Base-by-base conservation (phyloP, 2,329 filamentous ascomycete genomes). In the Ploettnerulaceae sp. region DNA sequence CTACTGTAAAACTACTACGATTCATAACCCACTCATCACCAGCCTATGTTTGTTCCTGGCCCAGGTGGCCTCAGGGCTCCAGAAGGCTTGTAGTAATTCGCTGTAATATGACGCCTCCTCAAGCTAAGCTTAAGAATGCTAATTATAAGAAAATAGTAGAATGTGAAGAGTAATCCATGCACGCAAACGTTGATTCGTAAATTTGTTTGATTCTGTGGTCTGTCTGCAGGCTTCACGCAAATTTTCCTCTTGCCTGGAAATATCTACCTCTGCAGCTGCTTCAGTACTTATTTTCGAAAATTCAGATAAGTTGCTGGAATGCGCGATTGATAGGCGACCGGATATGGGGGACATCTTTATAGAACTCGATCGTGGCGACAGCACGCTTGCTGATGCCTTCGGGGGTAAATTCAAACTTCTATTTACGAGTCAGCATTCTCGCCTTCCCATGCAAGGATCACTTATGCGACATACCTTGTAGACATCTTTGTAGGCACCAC, bases 391-490 rank as follows among this genome's bases (percentile, higher is more conserved):
- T 77, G 68, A 98, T 86, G 58, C 93, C 93, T 73, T 95, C 91
- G 44, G 93, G 87, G 39, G 91, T 98, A 77, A 98, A 97, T 72
- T 97, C 93, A 74, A 98, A 98, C 81, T 96, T 97, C 86, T 94
- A 63, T 62, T 65, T 41, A 47, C 40, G 60, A 62, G 66, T 74
- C 66, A 75, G 66, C 49, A 57, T 38, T 33, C 42, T 59, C n/a
- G 31, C 7, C 31, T 15, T 49, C 8, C 55, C 40, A 24, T 8
- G 12, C 45, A 28, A 33, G 33, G 32, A 8, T 7, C 15, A 25
- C 21, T 24, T 17, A 26, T 31, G 18, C 11, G 49, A 70, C 78
- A 71, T 75, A 76, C 87, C 78, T 87, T 85, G 81, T 98, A 98
- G 52, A 98, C 89, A 64, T 97, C 84, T 84, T 91, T 91, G 79